phyloP scores from a whole-genome alignment of 2,329 filamentous ascomycete species.

The Ophiostoma sp. region DNA sequence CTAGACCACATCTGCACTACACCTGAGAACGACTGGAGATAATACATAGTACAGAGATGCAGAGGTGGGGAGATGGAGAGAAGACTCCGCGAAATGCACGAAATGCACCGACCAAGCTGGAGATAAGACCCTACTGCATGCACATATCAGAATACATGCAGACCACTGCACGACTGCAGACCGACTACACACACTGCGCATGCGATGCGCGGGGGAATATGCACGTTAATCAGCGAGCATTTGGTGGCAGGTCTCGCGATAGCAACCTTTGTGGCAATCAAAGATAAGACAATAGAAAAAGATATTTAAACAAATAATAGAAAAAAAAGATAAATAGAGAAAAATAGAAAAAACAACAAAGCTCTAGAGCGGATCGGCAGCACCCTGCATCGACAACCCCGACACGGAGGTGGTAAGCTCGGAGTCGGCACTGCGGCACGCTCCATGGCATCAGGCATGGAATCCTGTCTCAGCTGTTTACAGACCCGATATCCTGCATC shows the following conservation, averaged over 20 bases:
- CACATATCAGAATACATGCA: neutral
- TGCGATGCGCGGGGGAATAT: neutral
- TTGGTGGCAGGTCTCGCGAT: neutral
- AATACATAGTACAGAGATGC: too few relatives aligned
- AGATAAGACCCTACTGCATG: conserved; percentile 4
- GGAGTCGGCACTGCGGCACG: neutral
- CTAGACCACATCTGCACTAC: too few relatives aligned
- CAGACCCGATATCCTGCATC: neutral
- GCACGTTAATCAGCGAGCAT: conserved; percentile 9
- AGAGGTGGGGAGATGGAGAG: neutral
- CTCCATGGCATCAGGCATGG: neutral
- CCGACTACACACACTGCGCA: conserved; percentile 1
- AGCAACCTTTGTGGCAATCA: neutral
- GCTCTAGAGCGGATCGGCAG: neutral
- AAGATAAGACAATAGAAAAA: neutral
- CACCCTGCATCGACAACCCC: neutral
- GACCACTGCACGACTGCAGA: neutral
- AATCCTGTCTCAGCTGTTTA: neutral
- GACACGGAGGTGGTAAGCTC: neutral
- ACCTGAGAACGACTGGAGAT: too few relatives aligned
- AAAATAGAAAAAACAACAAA: neutral
- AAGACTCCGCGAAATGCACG: neutral
- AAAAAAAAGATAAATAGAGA: neutral
- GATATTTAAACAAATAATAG: neutral
- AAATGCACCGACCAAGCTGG: neutral